Evolutionary conservation across 1,284 basidiomycete species (phyloP), one percentile per base, ranked within the genome.

Genomic region (Mycena citricolor): DNA sequence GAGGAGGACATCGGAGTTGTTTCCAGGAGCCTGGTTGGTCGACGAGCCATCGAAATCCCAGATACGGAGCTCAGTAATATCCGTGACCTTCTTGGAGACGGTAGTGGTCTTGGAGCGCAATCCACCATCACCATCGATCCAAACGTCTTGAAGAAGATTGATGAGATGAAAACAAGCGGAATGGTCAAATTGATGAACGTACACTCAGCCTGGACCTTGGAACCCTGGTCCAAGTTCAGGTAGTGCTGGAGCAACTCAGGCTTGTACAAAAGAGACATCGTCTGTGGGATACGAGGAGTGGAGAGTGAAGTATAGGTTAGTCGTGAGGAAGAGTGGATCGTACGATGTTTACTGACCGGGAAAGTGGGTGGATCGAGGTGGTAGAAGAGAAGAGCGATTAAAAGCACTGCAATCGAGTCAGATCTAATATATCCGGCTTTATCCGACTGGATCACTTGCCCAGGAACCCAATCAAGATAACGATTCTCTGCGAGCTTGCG

Each of bases 11-110:
- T 99, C 97, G 23, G 97, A 99, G 76, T 99, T 90, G 62, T 78
- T 64, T 34, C 94, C 94, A 32, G 94, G 93, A 46, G 94, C 95
- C 72, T 97, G 94, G 69, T 90, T 90, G 62, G 94, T 97, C 32
- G 92, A 95, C 34, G 94, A 97, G 58, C 95, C 95, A 69, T 99
- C 95, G 64, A 99, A 99, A 79, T 99, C 97, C 95, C 95, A 99
- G 70, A 90, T 81, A 62, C 93, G 91, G 54, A 95, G 85, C 62
- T 90, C 79, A 58, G 80, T 81, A 57, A 93, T 81, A 64, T 92
- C 88, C 60, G 88, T 90, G 62, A 93, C 79, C 66, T 86, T 85
- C 68, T 87, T 85, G 67, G 75, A 68, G 62, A 92, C 81, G 48
- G 92, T 94, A 86, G 87, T 95, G 54, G 93, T 97, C 78, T 97